Percentiles rank a stretch among this genome's conserved stretches.
These are phyloP conservation scores for Digitaria exilis DNA, from an alignment of 202 grass and related monocot species.

Conservation along the genomic window DNA sequence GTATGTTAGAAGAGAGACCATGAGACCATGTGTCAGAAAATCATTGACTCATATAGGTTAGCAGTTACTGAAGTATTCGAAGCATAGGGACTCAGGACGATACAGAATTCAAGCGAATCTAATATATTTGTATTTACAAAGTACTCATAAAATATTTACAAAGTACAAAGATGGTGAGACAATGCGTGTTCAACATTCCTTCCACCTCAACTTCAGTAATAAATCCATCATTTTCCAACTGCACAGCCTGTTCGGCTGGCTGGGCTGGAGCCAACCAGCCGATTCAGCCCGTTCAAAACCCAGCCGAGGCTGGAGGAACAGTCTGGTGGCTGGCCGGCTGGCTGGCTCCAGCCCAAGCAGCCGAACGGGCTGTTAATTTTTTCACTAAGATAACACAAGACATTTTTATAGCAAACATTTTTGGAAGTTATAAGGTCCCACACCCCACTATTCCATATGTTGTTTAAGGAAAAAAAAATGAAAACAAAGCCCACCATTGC, in stretches of 20 bases:
- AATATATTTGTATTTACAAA: neutral
- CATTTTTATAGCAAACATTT: neutral
- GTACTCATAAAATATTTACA: neutral
- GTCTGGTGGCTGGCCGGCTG: too few species aligned
- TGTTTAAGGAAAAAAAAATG: neutral
- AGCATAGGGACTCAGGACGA: neutral
- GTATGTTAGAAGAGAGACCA: slow-evolving; percentile 26
- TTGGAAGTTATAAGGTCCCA: neutral
- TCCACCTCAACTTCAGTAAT: neutral
- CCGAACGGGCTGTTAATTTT: too few species aligned
- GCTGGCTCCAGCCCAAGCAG: too few species aligned
- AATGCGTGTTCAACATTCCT: too few species aligned
- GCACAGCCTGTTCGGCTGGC: too few species aligned
- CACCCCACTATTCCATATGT: neutral
- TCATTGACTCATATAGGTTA: neutral
- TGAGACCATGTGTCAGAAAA: slow-evolving; percentile 3
- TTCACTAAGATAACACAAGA: neutral
- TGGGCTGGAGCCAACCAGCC: too few species aligned
- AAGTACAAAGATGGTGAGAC: neutral
- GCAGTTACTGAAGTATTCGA: neutral
- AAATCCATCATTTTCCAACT: neutral
- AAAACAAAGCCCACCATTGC: neutral
- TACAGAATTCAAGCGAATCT: neutral
- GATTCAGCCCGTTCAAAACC: too few species aligned
- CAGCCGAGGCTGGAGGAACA: too few species aligned